Conservation (phyloP, 2,329 filamentous ascomycete species). For the Keithomyces neogunnii region DNA sequence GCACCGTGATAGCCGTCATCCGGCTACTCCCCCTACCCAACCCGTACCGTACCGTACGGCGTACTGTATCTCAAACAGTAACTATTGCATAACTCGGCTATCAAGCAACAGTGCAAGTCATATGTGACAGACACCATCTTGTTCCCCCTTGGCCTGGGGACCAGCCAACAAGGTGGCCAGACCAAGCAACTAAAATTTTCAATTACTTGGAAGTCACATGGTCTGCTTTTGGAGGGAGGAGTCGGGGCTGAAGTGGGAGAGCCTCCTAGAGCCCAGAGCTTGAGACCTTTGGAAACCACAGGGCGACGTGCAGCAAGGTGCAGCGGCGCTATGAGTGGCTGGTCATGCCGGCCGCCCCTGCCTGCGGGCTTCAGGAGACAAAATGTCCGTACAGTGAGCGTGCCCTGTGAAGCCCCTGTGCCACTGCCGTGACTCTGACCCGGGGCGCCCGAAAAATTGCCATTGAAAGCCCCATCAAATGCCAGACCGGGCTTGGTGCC, state of each 20-base stretch:
- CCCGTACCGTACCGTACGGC: conserved; percentile 6
- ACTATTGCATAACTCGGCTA: no score
- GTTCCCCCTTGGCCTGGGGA: background rate
- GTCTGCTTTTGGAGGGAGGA: no score
- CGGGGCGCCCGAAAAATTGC: background rate
- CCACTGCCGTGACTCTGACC: conserved; percentile 3
- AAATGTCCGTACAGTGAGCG: background rate
- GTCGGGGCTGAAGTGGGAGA: no score
- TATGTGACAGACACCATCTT: conserved; percentile 2
- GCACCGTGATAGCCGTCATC: background rate
- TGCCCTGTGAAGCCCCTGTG: conserved; percentile 1
- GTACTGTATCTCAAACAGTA: background rate
- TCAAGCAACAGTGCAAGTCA: background rate
- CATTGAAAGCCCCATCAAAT: no score
- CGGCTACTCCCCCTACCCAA: conserved; percentile 5
- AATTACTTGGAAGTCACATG: no score
- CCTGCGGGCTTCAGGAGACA: conserved; percentile 2
- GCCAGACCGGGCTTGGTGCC: no score
- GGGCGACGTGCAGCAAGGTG: background rate
- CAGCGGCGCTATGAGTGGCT: conserved; percentile 12
- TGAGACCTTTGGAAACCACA: background rate
- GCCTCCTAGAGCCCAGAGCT: background rate
- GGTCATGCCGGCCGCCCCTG: conserved; percentile 1
- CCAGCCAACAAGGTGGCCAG: conserved; percentile 1
- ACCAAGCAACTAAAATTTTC: background rate